A percentile compares a stretch with the other conserved stretches of the same genome.
These are phyloP conservation scores for Alnus glutinosa DNA, from an alignment of 306 rosid genomes.

Conservation along the genomic window DNA sequence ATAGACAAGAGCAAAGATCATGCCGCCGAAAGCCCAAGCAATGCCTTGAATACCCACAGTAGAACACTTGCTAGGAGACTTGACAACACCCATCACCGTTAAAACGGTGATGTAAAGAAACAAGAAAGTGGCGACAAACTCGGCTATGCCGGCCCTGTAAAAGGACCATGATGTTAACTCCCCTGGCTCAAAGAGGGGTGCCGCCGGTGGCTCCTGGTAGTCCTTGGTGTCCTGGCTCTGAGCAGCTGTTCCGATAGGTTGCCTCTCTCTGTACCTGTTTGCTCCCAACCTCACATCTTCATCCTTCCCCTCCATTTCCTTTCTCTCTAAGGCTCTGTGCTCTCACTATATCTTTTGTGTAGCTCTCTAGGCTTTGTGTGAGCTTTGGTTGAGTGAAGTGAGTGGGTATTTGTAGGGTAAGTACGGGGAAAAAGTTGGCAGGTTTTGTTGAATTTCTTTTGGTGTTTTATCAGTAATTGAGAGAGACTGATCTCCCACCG, in stretches of 20 bases:
- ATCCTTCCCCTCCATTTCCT: slow-evolving; percentile 41
- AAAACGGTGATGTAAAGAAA: slow-evolving; percentile 46
- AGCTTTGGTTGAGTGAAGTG: background rate
- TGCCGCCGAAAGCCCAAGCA: slow-evolving; percentile 63
- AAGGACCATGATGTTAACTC: slow-evolving; percentile 53
- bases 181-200: slow-evolving; percentile 34
- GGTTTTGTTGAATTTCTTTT: background rate
- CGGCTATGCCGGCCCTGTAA: slow-evolving; percentile 50
- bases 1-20: slow-evolving; percentile 56
- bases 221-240: slow-evolving; percentile 34
- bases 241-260: slow-evolving; percentile 42
- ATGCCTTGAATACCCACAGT: slow-evolving; percentile 54
- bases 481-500: slow-evolving; percentile 30
- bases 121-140: slow-evolving; percentile 54
- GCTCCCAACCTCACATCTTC: slow-evolving; percentile 52
- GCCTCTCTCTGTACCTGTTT: slow-evolving; percentile 40
- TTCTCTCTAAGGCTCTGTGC: background rate
- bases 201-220: slow-evolving; percentile 45
- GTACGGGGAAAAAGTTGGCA: slow-evolving; percentile 17
- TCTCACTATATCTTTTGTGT: background rate
- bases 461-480: background rate
- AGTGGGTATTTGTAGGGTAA: slow-evolving; percentile 33
- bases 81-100: slow-evolving; percentile 45
- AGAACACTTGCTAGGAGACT: slow-evolving; percentile 37
- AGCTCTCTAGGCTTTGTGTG: background rate